Conservation (phyloP, 345 rosid genomes). For the Luvunga scandens region DNA sequence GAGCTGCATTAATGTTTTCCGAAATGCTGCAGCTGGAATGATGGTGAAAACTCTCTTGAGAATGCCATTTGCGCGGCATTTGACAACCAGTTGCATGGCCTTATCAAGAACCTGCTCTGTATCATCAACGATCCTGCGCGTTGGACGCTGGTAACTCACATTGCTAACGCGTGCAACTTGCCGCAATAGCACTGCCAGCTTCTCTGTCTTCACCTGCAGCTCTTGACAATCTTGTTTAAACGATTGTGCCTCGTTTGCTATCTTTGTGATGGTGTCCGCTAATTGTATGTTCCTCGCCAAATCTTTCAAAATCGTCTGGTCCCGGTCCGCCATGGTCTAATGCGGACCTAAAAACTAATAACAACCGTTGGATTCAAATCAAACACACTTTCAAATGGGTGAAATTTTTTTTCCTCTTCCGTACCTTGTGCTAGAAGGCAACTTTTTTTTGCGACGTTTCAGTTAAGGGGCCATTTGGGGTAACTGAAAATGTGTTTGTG, state of each 20-base stretch:
- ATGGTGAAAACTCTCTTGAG: constrained; percentile 75
- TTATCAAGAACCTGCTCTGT: constrained; percentile 75
- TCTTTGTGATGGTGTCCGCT: constrained; percentile 69
- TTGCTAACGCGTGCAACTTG: constrained; percentile 80
- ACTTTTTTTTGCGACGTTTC: neutral
- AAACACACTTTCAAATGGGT: neutral
- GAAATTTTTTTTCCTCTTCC: too few species aligned
- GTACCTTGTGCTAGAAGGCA: neutral
- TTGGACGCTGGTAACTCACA: constrained; percentile 71
- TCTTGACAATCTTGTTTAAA: constrained; percentile 76
- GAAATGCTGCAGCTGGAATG: constrained; percentile 75
- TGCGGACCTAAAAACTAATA: constrained; percentile 28
- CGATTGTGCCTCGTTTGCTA: constrained; percentile 61
- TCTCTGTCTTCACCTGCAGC: constrained; percentile 66
- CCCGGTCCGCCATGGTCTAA: constrained; percentile 56
- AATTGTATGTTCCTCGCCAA: constrained; percentile 67
- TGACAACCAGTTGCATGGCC: constrained; percentile 52
- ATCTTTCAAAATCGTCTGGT: constrained; percentile 44
- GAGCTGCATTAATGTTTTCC: constrained; percentile 59
- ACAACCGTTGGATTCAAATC: neutral
- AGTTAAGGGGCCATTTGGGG: neutral
- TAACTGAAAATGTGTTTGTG: neutral
- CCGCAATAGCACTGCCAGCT: constrained; percentile 62
- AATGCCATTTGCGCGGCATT: constrained; percentile 67
- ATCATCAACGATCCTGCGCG: constrained; percentile 69